Evolutionary conservation across 495 filamentous ascomycete species (phyloP).

Genomic region (Penicillium lagena): DNA sequence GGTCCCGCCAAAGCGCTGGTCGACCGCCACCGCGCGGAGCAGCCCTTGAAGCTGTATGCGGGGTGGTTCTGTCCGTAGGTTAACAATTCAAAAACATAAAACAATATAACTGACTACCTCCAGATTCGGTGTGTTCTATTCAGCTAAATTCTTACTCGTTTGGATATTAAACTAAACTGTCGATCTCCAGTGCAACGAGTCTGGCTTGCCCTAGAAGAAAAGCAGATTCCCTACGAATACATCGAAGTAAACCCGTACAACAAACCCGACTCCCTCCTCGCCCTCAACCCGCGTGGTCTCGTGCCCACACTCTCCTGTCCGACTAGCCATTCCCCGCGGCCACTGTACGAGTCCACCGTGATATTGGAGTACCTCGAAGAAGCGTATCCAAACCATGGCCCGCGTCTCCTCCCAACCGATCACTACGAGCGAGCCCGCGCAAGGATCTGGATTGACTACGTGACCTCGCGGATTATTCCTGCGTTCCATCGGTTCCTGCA

Average conservation of each 20-base stretch:
- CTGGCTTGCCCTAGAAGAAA: conserved; percentile 64
- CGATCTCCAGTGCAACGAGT: conserved; percentile 47
- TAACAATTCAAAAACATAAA: background rate
- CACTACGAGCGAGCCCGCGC: conserved; percentile 53
- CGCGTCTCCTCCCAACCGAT: conserved; percentile 44
- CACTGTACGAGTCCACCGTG: conserved; percentile 61
- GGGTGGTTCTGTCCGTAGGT: conserved; percentile 57
- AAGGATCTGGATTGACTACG: conserved; percentile 64
- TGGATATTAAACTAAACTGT: conserved; percentile 1
- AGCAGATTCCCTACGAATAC: conserved; percentile 65
- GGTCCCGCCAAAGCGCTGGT: conserved; percentile 44
- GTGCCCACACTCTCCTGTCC: conserved; percentile 55
- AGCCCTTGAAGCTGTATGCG: conserved; percentile 55
- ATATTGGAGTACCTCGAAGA: conserved; percentile 69
- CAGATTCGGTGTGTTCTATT: conserved; percentile 21
- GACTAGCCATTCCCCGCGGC: conserved; percentile 20
- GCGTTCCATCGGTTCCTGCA: conserved; percentile 60
- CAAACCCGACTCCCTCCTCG: conserved; percentile 55
- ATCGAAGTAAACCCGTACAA: conserved; percentile 68
- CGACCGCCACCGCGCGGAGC: conserved; percentile 38
- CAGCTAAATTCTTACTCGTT: background rate
- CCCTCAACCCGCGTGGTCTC: conserved; percentile 62
- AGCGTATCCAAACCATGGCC: conserved; percentile 42
- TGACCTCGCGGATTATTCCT: conserved; percentile 56
- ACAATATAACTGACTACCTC: conserved; percentile 3